A percentile compares a stretch with the other conserved stretches of the same genome.
Evolutionary conservation across 805 yeast genomes (phyloP).

Genomic region (Metschnikowia aberdeeniae): DNA sequence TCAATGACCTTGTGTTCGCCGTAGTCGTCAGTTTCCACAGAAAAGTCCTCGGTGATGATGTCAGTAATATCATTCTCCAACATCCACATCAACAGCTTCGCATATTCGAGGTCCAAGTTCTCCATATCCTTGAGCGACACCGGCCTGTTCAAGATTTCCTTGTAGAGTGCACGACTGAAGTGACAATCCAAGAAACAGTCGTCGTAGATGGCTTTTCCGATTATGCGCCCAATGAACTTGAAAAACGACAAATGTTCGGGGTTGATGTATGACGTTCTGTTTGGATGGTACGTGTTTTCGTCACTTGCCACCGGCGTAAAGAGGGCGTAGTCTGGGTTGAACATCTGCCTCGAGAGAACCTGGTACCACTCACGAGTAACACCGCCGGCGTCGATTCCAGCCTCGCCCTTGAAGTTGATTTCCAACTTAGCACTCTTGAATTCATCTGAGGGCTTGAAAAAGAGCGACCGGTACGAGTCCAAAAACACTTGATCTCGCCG

Average conservation of each 20-base stretch:
- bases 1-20: constrained; percentile 87
- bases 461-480: constrained; percentile 81
- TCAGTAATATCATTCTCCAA: constrained; percentile 95
- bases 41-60: constrained; percentile 88
- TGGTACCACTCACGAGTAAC: constrained; percentile 97
- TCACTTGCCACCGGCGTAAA: constrained; percentile 90
- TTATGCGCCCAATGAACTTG: constrained; percentile 88
- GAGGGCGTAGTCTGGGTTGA: constrained; percentile 90
- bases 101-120: constrained; percentile 85
- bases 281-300: constrained; percentile 92
- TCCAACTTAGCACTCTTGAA: constrained; percentile 70
- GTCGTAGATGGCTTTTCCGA: constrained; percentile 92
- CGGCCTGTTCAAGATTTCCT: constrained; percentile 70
- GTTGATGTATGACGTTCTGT: constrained; percentile 84
- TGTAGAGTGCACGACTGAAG: constrained; percentile 92
- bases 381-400: constrained; percentile 98
- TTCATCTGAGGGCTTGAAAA: constrained; percentile 72
- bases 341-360: constrained; percentile 88
- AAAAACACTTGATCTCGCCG: constrained; percentile 88
- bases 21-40: constrained; percentile 89
- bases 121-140: constrained; percentile 93
- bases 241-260: constrained; percentile 92
- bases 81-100: constrained; percentile 93
- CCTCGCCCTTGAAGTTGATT: constrained; percentile 85
- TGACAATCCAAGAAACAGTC: constrained; percentile 86